A percentile compares a stretch with the other conserved stretches of the same genome.
phyloP scores from a whole-genome alignment of 169 alveolate genomes.

The Eimeria maxima region DNA sequence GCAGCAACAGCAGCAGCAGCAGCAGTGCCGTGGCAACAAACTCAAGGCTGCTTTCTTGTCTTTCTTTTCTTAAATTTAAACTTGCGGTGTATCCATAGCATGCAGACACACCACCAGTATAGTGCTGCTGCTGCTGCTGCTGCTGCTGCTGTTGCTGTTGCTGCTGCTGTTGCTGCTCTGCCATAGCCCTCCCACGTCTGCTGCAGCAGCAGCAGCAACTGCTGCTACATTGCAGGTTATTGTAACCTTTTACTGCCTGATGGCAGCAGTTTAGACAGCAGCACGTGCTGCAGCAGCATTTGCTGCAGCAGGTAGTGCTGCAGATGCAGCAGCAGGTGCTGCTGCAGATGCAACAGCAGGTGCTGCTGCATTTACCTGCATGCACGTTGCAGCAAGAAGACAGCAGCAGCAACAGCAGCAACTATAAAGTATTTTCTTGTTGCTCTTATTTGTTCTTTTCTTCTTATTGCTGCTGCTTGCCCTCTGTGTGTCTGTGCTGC shows the following conservation, averaged over 20 bases:
- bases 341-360: too few species aligned
- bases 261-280: neutral
- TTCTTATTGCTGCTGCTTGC: neutral
- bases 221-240: neutral
- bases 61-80: too few species aligned
- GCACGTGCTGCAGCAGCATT: constrained; percentile 43
- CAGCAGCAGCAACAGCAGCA: constrained; percentile 6
- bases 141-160: neutral
- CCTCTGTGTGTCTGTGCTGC: neutral
- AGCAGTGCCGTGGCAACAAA: too few species aligned
- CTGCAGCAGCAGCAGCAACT: neutral
- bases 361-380: neutral
- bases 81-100: too few species aligned
- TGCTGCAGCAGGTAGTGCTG: neutral
- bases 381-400: neutral
- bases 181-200: neutral
- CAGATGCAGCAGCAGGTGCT: neutral
- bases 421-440: neutral
- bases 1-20: too few species aligned
- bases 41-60: too few species aligned
- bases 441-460: neutral
- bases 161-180: neutral
- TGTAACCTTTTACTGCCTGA: neutral
- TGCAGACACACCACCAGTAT: too few species aligned
- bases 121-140: too few species aligned